Conservation (phyloP, 2,329 filamentous ascomycete species). For the Neofusicoccum ribis region DNA sequence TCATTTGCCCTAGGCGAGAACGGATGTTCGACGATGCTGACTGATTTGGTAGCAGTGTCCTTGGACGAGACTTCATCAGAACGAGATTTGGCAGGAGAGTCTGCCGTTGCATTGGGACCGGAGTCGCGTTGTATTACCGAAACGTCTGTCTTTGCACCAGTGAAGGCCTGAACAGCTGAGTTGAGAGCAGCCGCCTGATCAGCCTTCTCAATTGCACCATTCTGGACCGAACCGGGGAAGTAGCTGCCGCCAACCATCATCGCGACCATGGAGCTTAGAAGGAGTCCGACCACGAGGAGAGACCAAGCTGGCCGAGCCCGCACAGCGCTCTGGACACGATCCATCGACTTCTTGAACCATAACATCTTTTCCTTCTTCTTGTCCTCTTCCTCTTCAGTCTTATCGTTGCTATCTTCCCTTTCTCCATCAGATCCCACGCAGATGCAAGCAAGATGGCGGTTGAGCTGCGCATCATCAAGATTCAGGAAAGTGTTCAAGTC, state of each 20-base stretch:
- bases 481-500: slow-evolving; percentile 34
- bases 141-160: slow-evolving; percentile 12
- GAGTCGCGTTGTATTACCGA: slow-evolving; percentile 15
- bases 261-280: neutral
- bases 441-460: slow-evolving; percentile 39
- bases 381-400: neutral
- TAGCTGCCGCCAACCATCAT: neutral
- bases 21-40: slow-evolving; percentile 11
- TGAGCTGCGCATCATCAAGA: slow-evolving; percentile 38
- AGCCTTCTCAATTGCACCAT: neutral
- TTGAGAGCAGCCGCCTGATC: slow-evolving; percentile 12
- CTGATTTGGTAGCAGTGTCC: slow-evolving; percentile 8
- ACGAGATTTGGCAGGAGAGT: neutral
- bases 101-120: neutral
- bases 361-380: neutral
- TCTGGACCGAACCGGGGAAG: neutral
- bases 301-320: slow-evolving; percentile 2
- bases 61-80: slow-evolving; percentile 7
- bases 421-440: slow-evolving; percentile 19
- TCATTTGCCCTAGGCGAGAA: slow-evolving; percentile 26
- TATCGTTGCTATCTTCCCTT: neutral
- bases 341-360: neutral
- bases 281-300: slow-evolving; percentile 11
- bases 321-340: neutral
- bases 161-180: slow-evolving; percentile 17